Evolutionary conservation across 257 asterid genomes (phyloP).

Genomic region (Penstemon newberryi): DNA sequence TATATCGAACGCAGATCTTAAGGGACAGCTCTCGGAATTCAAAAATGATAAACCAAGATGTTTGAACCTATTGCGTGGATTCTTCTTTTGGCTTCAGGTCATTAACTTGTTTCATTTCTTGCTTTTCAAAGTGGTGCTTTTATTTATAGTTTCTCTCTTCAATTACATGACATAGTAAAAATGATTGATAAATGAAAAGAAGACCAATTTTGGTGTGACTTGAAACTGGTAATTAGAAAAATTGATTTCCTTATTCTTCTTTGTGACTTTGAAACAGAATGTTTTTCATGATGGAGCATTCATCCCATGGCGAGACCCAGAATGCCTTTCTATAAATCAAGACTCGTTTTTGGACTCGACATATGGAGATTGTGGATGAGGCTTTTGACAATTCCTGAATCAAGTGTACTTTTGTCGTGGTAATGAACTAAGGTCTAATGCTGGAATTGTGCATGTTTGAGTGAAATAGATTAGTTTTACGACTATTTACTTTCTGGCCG

Average conservation of each 20-base stretch:
- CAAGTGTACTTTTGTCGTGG: neutral
- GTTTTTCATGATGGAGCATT: slow-evolving; percentile 15
- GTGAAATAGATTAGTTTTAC: neutral
- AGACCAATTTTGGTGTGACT: neutral
- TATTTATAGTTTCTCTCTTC: neutral
- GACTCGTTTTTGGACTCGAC: neutral
- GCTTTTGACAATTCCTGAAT: neutral
- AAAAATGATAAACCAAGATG: slow-evolving; percentile 25
- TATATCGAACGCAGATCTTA: slow-evolving; percentile 33
- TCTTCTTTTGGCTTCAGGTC: slow-evolving; percentile 51
- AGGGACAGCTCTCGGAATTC: slow-evolving; percentile 7
- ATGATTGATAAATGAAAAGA: neutral
- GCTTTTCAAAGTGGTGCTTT: neutral
- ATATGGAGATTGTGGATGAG: neutral
- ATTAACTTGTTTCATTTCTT: slow-evolving; percentile 16
- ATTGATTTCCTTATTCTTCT: neutral
- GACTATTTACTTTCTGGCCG: slow-evolving; percentile 11
- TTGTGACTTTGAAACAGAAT: slow-evolving; percentile 21
- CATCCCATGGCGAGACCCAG: slow-evolving; percentile 35
- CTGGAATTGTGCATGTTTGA: neutral
- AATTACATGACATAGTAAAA: neutral
- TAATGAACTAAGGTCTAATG: neutral
- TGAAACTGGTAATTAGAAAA: neutral
- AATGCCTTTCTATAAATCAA: slow-evolving; percentile 30
- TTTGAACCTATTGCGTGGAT: slow-evolving; percentile 49